phyloP scores from a whole-genome alignment of 345 rosid species.

The Euclidium syriacum region DNA sequence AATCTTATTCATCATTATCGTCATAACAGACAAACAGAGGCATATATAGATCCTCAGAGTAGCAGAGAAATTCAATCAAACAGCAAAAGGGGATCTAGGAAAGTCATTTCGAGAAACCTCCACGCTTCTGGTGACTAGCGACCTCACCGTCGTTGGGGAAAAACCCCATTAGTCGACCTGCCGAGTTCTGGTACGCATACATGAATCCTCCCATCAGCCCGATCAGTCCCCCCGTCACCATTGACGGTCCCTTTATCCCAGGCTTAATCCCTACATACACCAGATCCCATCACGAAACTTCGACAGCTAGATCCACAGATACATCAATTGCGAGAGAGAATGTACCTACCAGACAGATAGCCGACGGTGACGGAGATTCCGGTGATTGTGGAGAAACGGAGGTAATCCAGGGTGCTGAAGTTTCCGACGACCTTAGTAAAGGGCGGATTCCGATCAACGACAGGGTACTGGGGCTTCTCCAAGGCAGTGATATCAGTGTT shows the following conservation, averaged over 20 bases:
- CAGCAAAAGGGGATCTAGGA: slow-evolving; percentile 1
- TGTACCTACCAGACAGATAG: slow-evolving; percentile 71
- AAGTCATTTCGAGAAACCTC: slow-evolving; percentile 31
- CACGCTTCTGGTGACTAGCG: slow-evolving; percentile 56
- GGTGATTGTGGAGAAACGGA: slow-evolving; percentile 68
- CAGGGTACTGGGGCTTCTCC: slow-evolving; percentile 85
- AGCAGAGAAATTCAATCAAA: slow-evolving; percentile 1
- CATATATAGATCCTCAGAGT: slow-evolving; percentile 5
- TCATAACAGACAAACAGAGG: slow-evolving; percentile 17
- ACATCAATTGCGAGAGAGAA: too few species aligned
- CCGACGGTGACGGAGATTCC: slow-evolving; percentile 96
- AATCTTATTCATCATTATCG: slow-evolving; percentile 2
- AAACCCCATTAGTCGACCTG: slow-evolving; percentile 91
- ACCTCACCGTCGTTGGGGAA: slow-evolving; percentile 91
- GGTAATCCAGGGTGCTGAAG: slow-evolving; percentile 73
- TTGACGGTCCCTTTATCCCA: slow-evolving; percentile 82
- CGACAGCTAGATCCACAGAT: too few species aligned
- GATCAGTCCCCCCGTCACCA: slow-evolving; percentile 97
- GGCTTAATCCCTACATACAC: slow-evolving; percentile 74
- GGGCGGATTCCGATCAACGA: slow-evolving; percentile 73
- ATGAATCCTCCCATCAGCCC: slow-evolving; percentile 98
- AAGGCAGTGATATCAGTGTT: slow-evolving; percentile 92
- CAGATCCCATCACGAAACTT: too few species aligned
- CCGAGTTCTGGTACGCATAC: slow-evolving; percentile 99
- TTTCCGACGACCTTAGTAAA: slow-evolving; percentile 81